Evolutionary conservation across 257 asterid species (phyloP), one percentile per base, ranked within the genome.

Genomic region (Penstemon newberryi): DNA sequence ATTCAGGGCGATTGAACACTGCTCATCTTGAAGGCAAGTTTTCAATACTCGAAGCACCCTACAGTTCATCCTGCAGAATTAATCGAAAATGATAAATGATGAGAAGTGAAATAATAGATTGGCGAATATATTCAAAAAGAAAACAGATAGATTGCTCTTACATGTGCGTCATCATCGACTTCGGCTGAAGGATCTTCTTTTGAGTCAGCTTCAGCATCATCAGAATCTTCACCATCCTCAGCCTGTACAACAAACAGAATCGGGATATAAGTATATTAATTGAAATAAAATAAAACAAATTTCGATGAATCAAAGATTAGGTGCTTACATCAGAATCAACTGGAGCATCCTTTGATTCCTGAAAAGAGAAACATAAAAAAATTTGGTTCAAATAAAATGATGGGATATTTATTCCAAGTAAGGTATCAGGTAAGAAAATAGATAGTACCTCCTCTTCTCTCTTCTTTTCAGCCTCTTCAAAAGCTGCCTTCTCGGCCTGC

Each of bases 401-500:
- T 3, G 6, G 8, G 6, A 63, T 7, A 33, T 5, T 25, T 39
- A 7, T 15, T 11, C 42, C 4, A 41, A 56, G 39, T 15, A 6
- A 38, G 39, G 49, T n/a, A 70, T 51, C 60, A 66, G 25, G 51
- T 11, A 6, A 38, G 33, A 13, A 12, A 61, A 11, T 49, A 58
- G 47, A 47, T 42, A 13, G 47, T 85, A 89, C 98, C 96, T 90
- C 97, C 56, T 84, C 97, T 69, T 89, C 97, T 65, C 56, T 89
- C 90, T 89, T 87, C 87, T 93, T 93, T 63, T 94, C 96, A 2
- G 79, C 98, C 84, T 94, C 97, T 0, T 94, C 97, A 59, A 91
- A 94, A 63, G 96, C 95, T 73, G 93, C 89, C 81, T 89, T 94
- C 77, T 94, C 99, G 53, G 86, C 96, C 99, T 91, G 86, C 66